Evolutionary conservation across 768 basidiomycete species (phyloP).

Genomic region (Kwoniella mangroviensis): DNA sequence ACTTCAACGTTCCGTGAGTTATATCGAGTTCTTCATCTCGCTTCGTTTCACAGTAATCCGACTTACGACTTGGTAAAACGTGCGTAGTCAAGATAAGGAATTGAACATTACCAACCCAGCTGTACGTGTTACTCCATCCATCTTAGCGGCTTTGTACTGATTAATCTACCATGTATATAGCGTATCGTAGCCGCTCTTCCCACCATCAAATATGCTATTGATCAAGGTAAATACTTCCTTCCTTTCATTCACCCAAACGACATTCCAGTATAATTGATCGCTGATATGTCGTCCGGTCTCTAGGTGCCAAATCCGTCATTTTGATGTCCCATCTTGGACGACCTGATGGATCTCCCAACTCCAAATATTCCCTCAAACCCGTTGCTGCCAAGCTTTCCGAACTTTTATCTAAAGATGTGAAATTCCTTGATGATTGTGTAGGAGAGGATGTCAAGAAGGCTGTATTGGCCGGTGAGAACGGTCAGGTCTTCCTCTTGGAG

Average conservation of each 20-base stretch:
- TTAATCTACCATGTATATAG: slow-evolving; percentile 60
- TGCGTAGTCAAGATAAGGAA: slow-evolving; percentile 67
- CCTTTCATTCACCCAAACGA: slow-evolving; percentile 16
- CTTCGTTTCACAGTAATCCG: neutral
- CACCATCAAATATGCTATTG: slow-evolving; percentile 89
- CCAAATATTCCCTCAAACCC: slow-evolving; percentile 88
- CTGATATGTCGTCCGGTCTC: neutral
- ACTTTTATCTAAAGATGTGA: slow-evolving; percentile 73
- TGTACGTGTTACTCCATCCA: slow-evolving; percentile 63
- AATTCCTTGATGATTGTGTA: slow-evolving; percentile 82
- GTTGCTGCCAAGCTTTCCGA: slow-evolving; percentile 77
- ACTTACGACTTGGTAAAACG: neutral
- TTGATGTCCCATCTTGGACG: slow-evolving; percentile 99
- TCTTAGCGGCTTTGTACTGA: slow-evolving; percentile 15
- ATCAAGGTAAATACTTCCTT: slow-evolving; percentile 66
- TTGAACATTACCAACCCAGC: slow-evolving; percentile 95
- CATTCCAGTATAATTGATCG: neutral
- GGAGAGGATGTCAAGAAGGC: slow-evolving; percentile 81
- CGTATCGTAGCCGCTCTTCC: slow-evolving; percentile 96
- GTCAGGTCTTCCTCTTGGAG: slow-evolving; percentile 82
- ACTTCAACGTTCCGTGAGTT: slow-evolving; percentile 53
- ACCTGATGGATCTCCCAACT: slow-evolving; percentile 86
- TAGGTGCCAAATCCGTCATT: slow-evolving; percentile 72
- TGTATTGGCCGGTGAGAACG: slow-evolving; percentile 67
- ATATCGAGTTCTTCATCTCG: neutral